phyloP scores from a whole-genome alignment of 495 filamentous ascomycete genomes.

The Tetracladium marchalianum region DNA sequence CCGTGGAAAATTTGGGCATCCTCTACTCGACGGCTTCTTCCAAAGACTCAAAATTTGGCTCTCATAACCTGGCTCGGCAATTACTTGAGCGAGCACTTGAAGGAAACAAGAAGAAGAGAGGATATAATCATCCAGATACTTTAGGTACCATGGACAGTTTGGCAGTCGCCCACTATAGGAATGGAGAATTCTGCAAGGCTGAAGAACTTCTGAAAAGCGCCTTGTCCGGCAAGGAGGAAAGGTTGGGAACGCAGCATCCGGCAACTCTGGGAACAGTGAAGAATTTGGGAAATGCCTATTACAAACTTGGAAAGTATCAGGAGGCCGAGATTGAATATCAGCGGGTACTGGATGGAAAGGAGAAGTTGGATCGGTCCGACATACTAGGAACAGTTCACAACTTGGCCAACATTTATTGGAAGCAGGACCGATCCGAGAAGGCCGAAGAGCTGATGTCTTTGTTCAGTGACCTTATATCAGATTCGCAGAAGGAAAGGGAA shows the following conservation, averaged over 20 bases:
- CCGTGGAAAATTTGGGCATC: conserved; percentile 12
- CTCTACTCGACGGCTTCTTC: conserved; percentile 1
- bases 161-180: conserved; percentile 13
- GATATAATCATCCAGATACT: conserved; percentile 23
- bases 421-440: no score
- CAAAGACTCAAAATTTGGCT: neutral
- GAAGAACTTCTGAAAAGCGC: conserved; percentile 19
- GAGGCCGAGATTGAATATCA: conserved; percentile 23
- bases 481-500: no score
- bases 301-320: conserved; percentile 12
- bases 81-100: neutral
- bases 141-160: conserved; percentile 20
- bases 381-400: no score
- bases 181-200: conserved; percentile 26
- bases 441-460: no score
- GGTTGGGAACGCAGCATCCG: conserved; percentile 23
- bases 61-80: no score
- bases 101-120: conserved; percentile 7
- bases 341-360: conserved; percentile 6
- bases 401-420: no score
- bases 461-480: no score
- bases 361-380: no score
- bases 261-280: conserved; percentile 18
- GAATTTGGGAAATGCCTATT: conserved; percentile 10
- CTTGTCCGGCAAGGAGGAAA: conserved; percentile 18